Conservation (phyloP, 2,329 filamentous ascomycete species). For the Microdochium trichocladiopsis region DNA sequence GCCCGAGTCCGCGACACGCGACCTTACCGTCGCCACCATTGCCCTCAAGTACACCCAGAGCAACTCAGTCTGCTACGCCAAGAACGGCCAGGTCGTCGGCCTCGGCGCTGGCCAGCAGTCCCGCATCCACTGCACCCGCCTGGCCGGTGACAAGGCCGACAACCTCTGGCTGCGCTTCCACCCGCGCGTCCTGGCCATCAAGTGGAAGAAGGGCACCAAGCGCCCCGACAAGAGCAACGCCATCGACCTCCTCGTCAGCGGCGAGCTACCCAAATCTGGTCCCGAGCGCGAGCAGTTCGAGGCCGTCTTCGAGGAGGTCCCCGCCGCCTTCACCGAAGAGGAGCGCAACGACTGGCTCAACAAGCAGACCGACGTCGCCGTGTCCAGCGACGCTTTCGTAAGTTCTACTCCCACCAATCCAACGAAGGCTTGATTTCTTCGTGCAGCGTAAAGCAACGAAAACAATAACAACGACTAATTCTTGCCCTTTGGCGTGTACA, state of each 20-base stretch:
- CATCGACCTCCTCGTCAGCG: conserved; percentile 90
- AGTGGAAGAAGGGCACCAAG: conserved; percentile 98
- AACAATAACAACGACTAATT: background rate
- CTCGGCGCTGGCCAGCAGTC: conserved; percentile 96
- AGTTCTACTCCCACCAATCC: conserved; percentile 28
- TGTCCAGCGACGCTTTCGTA: conserved; percentile 94
- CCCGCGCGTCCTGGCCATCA: conserved; percentile 75
- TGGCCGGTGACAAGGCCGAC: conserved; percentile 96
- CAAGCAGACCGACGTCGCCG: conserved; percentile 74
- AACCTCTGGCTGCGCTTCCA: conserved; percentile 99
- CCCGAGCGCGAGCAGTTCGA: conserved; percentile 84
- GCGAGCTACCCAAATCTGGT: conserved; percentile 76
- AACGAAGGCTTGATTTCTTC: background rate
- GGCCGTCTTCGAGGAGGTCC: conserved; percentile 83
- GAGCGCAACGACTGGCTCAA: conserved; percentile 82
- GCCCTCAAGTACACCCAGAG: conserved; percentile 98
- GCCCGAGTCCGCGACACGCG: conserved; percentile 74
- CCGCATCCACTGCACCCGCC: conserved; percentile 94
- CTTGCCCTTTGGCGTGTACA: conserved; percentile 23
- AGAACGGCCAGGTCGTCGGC: conserved; percentile 88
- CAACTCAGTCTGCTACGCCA: conserved; percentile 96
- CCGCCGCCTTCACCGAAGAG: conserved; percentile 70
- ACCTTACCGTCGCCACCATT: conserved; percentile 92
- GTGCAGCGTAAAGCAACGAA: background rate
- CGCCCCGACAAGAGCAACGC: conserved; percentile 96